Evolutionary conservation across 768 basidiomycete genomes (phyloP).

Genomic region (Tylopilus intermedius): DNA sequence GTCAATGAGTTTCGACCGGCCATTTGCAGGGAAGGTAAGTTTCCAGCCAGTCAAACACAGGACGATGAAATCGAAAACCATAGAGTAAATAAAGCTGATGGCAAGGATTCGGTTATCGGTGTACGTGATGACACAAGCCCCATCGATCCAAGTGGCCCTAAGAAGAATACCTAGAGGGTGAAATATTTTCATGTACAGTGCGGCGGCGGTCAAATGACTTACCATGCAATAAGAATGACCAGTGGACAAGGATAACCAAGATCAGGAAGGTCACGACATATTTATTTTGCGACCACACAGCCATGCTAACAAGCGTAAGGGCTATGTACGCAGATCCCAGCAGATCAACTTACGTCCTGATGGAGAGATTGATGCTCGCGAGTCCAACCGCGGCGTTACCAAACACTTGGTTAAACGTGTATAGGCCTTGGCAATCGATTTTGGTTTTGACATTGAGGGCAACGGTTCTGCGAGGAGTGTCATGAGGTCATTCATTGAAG

Average conservation of each 20-base stretch:
- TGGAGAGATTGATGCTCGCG: constrained; percentile 65
- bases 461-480: constrained; percentile 38
- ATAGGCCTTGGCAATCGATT: constrained; percentile 63
- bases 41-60: constrained; percentile 59
- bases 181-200: not conserved
- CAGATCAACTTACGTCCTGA: constrained; percentile 51
- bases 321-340: not conserved
- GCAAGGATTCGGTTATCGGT: constrained; percentile 60
- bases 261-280: constrained; percentile 50
- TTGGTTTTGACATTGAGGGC: constrained; percentile 55
- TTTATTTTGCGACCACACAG: constrained; percentile 60
- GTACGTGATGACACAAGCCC: constrained; percentile 52
- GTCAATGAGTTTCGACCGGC: constrained; percentile 52
- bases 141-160: constrained; percentile 50
- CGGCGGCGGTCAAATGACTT: not conserved
- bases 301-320: constrained; percentile 43
- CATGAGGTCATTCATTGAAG: not conserved
- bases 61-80: constrained; percentile 66
- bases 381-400: constrained; percentile 66
- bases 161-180: constrained; percentile 47
- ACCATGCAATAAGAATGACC: constrained; percentile 70
- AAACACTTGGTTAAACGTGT: constrained; percentile 62
- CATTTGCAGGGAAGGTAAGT: constrained; percentile 42
- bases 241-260: constrained; percentile 59
- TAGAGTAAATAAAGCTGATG: constrained; percentile 66